Conservation (phyloP, 2,329 filamentous ascomycete genomes). For the Sporothrix mexicana region DNA sequence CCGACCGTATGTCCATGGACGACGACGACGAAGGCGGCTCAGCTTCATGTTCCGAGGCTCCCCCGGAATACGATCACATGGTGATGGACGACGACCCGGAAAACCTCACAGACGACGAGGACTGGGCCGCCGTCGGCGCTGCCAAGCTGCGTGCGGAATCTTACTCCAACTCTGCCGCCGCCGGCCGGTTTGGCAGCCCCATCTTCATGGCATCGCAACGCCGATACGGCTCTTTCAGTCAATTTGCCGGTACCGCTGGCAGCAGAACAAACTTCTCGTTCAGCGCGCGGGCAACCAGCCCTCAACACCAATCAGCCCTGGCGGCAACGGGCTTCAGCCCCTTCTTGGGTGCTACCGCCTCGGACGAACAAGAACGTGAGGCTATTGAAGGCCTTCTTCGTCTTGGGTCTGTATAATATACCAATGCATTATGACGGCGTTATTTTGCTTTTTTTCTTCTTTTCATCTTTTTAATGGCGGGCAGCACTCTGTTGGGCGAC, state of each 20-base stretch:
- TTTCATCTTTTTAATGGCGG: conserved; percentile 41
- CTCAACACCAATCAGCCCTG: conserved; percentile 52
- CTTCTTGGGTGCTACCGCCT: conserved; percentile 54
- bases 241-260: conserved; percentile 40
- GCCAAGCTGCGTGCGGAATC: conserved; percentile 76
- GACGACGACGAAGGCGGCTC: conserved; percentile 74
- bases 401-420: conserved; percentile 76
- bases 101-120: conserved; percentile 92
- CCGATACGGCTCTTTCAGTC: conserved; percentile 55
- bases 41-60: conserved; percentile 77
- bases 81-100: conserved; percentile 74
- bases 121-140: conserved; percentile 90
- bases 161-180: conserved; percentile 58
- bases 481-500: conserved; percentile 15
- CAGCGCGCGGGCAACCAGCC: conserved; percentile 52
- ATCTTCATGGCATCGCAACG: conserved; percentile 52
- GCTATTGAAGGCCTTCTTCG: conserved; percentile 80
- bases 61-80: conserved; percentile 64
- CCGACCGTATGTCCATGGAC: conserved; percentile 92
- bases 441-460: conserved; percentile 46
- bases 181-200: conserved; percentile 58
- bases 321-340: conserved; percentile 53
- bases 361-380: conserved; percentile 77
- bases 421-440: conserved; percentile 60
- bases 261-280: conserved; percentile 55